phyloP scores from a whole-genome alignment of 176 grass and related monocot species.

The Zizania latifolia region DNA sequence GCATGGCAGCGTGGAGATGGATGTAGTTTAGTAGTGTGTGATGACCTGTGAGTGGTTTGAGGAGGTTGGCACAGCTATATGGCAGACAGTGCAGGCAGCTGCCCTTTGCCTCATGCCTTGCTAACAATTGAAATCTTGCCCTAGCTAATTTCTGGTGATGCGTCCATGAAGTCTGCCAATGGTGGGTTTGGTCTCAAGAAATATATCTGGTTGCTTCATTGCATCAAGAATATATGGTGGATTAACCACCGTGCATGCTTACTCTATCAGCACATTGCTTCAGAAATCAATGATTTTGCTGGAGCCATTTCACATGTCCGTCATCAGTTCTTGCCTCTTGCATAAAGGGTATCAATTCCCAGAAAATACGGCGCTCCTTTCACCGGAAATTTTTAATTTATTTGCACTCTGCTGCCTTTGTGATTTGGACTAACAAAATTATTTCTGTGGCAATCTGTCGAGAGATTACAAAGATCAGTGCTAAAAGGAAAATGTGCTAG shows the following conservation, averaged over 20 bases:
- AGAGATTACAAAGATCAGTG: neutral
- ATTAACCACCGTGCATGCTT: constrained; percentile 2
- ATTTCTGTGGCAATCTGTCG: neutral
- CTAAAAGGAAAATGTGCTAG: neutral
- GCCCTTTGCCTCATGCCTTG: constrained; percentile 17
- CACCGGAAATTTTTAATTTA: neutral
- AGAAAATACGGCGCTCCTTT: neutral
- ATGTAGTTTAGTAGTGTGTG: neutral
- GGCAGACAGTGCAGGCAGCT: neutral
- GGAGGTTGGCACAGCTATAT: constrained; percentile 15
- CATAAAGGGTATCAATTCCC: neutral
- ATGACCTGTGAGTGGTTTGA: too few relatives aligned
- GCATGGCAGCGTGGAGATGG: too few relatives aligned
- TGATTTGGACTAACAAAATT: neutral
- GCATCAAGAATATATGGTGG: neutral
- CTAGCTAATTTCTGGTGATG: constrained; percentile 21
- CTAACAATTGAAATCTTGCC: constrained; percentile 28
- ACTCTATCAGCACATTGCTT: constrained; percentile 11
- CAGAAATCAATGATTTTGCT: neutral
- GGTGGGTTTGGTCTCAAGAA: constrained; percentile 33
- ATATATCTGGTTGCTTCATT: constrained; percentile 17
- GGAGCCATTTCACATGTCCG: neutral
- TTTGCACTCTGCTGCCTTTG: too few relatives aligned
- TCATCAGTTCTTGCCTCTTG: neutral
- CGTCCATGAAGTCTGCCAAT: neutral